These are phyloP conservation scores for Yamadazyma kanchanaburiensis DNA, from an alignment of 1,139 yeast species.

Conservation along the genomic window DNA sequence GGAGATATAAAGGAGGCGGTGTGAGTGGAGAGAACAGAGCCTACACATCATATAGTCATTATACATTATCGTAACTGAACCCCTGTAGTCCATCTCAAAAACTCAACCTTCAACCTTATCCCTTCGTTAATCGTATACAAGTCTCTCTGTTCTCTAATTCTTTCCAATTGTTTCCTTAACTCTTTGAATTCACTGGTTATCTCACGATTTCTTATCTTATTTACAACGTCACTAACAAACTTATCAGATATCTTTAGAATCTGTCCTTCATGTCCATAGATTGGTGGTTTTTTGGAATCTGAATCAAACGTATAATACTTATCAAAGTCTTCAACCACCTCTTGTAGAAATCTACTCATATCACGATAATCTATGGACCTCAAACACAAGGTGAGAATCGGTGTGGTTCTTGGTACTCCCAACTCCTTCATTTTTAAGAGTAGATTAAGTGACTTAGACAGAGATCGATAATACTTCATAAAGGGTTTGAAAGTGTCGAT, in stretches of 20 bases:
- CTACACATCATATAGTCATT: no score
- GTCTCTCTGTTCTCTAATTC: constrained; percentile 3
- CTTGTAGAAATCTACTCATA: constrained; percentile 1
- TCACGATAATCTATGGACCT: no score
- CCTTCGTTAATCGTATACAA: constrained; percentile 19
- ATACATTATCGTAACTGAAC: no score
- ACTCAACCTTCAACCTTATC: constrained; percentile 21
- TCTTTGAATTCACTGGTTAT: constrained; percentile 1
- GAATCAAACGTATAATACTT: constrained; percentile 15
- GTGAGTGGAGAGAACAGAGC: not conserved
- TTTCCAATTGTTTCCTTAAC: constrained; percentile 9
- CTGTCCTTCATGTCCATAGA: constrained; percentile 14
- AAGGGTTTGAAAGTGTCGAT: constrained; percentile 26
- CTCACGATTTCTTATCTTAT: constrained; percentile 1
- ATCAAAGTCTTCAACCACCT: constrained; percentile 20
- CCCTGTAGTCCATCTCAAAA: no score
- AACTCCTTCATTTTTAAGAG: no score
- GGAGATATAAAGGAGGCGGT: not conserved
- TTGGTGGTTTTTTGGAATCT: constrained; percentile 11
- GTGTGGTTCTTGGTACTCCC: constrained; percentile 27
- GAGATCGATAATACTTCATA: constrained; percentile 15
- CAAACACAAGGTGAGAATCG: no score
- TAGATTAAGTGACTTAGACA: no score
- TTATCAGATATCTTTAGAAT: constrained; percentile 21
- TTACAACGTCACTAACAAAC: constrained; percentile 11